Conservation (phyloP, 805 yeast species). For the Candida ascalaphidarum region DNA sequence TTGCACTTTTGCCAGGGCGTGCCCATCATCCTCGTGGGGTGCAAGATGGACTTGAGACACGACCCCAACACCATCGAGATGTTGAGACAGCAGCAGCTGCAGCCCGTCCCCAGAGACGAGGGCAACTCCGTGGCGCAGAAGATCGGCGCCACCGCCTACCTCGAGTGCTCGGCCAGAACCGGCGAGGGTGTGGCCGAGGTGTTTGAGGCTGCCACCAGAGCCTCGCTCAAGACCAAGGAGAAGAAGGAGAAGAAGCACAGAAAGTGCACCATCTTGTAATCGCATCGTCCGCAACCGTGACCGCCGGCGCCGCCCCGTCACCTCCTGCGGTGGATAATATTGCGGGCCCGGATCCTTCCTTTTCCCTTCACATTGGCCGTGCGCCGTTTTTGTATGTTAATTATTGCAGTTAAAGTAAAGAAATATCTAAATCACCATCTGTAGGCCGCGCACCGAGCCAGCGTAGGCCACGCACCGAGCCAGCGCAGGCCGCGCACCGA, state of each 20-base stretch:
- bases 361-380: too few species aligned
- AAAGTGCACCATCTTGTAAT: constrained; percentile 19
- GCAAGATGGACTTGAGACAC: constrained; percentile 26
- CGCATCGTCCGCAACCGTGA: too few species aligned
- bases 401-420: too few species aligned
- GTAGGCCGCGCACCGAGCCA: too few species aligned
- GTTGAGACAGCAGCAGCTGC: constrained; percentile 15
- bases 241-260: constrained; percentile 18
- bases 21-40: constrained; percentile 26
- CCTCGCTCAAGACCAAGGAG: constrained; percentile 20
- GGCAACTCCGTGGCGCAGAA: constrained; percentile 19
- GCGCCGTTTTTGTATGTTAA: too few species aligned
- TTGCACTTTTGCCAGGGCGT: constrained; percentile 28
- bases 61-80: constrained; percentile 18
- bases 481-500: too few species aligned
- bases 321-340: too few species aligned
- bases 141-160: constrained; percentile 21
- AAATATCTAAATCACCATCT: too few species aligned
- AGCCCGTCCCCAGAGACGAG: constrained; percentile 14
- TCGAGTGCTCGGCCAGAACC: constrained; percentile 29
- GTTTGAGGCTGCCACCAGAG: constrained; percentile 20
- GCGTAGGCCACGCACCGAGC: too few species aligned
- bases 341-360: too few species aligned
- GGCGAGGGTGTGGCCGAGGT: constrained; percentile 23
- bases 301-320: too few species aligned